Conservation (phyloP, 768 basidiomycete genomes). For the Pleurotus sapidus region DNA sequence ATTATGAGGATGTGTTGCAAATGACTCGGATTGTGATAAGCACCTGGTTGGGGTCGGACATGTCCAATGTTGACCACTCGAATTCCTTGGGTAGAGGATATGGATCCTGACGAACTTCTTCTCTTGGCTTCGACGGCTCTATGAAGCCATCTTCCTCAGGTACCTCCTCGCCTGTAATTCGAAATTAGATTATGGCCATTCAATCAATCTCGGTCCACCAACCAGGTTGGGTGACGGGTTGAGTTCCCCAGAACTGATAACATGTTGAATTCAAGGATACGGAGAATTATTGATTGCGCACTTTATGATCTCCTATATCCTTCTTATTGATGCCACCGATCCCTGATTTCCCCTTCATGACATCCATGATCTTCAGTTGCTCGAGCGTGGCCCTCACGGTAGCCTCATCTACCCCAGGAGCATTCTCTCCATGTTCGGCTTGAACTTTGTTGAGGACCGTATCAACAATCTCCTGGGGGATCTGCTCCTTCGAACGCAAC, state of each 20-base stretch:
- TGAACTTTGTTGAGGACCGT: slow-evolving; percentile 65
- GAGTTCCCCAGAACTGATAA: slow-evolving; percentile 91
- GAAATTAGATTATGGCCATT: background rate
- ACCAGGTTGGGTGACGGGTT: slow-evolving; percentile 93
- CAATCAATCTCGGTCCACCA: slow-evolving; percentile 6
- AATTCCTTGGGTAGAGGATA: slow-evolving; percentile 90
- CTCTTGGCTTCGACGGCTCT: slow-evolving; percentile 71
- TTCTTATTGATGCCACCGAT: slow-evolving; percentile 75
- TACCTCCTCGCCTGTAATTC: slow-evolving; percentile 52
- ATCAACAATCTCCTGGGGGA: slow-evolving; percentile 63
- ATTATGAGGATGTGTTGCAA: no score
- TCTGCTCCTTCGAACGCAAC: slow-evolving; percentile 42
- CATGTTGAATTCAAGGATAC: background rate
- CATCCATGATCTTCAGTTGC: slow-evolving; percentile 82
- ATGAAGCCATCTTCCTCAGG: slow-evolving; percentile 83
- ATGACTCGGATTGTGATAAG: no score
- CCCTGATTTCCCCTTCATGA: slow-evolving; percentile 78
- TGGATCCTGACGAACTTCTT: slow-evolving; percentile 85
- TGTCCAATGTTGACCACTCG: slow-evolving; percentile 84
- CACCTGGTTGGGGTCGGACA: slow-evolving; percentile 74
- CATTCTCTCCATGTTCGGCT: slow-evolving; percentile 46
- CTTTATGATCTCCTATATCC: slow-evolving; percentile 88
- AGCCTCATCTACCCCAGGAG: slow-evolving; percentile 53
- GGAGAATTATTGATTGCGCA: slow-evolving; percentile 26
- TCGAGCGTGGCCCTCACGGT: slow-evolving; percentile 69